phyloP scores from a whole-genome alignment of 352 stramenopile species.

The Pythium brachiatum region DNA sequence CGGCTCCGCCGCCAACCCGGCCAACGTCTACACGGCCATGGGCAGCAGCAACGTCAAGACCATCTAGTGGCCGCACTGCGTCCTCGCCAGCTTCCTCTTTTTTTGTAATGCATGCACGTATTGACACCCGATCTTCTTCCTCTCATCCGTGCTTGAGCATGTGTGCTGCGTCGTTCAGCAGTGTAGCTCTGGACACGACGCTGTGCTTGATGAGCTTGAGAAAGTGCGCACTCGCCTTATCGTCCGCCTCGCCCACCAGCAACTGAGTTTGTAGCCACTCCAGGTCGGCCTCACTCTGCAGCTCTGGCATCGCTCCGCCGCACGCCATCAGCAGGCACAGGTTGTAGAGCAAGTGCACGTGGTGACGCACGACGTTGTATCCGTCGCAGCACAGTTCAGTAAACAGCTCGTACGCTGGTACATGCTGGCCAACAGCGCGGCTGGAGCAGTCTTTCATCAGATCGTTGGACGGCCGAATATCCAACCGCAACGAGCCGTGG shows the following conservation, averaged over 20 bases:
- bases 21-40: conserved; percentile 71
- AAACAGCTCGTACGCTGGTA: conserved; percentile 27
- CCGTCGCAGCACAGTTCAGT: conserved; percentile 23
- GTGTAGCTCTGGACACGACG: conserved; percentile 32
- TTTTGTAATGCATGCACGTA: conserved; percentile 13
- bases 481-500: conserved; percentile 24
- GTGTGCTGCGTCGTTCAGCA: conserved; percentile 45
- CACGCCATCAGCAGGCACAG: conserved; percentile 35
- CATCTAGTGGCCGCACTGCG: conserved; percentile 37
- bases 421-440: neutral
- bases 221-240: conserved; percentile 28
- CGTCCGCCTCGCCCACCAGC: conserved; percentile 29
- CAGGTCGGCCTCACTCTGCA: conserved; percentile 32
- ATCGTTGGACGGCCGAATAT: neutral
- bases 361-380: conserved; percentile 34
- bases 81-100: neutral
- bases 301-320: conserved; percentile 34
- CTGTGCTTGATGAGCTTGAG: conserved; percentile 39
- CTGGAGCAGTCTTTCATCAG: neutral
- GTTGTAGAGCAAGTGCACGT: conserved; percentile 33
- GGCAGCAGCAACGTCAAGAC: conserved; percentile 68
- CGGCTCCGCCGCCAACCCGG: conserved; percentile 31
- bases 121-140: neutral
- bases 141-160: conserved; percentile 36
- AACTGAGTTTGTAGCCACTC: conserved; percentile 34